Conservation (phyloP, 2,329 filamentous ascomycete species). For the Orbilia ellipsospora region DNA sequence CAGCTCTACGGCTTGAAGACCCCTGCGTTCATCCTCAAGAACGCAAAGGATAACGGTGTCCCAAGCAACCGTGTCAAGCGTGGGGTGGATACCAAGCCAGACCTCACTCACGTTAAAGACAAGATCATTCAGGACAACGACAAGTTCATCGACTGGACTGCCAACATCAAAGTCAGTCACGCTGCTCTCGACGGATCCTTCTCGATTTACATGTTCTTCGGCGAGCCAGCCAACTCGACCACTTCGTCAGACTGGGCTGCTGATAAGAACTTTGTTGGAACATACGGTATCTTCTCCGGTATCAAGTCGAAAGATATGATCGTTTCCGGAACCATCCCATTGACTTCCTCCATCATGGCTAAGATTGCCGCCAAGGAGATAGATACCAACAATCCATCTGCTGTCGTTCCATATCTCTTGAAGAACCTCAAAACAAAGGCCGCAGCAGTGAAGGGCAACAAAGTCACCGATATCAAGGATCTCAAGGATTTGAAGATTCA, state of each 20-base stretch:
- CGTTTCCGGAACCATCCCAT: conserved; percentile 63
- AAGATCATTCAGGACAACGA: conserved; percentile 18
- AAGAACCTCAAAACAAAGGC: conserved; percentile 7
- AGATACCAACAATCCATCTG: not conserved
- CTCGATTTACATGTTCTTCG: conserved; percentile 62
- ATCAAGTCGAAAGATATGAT: conserved; percentile 29
- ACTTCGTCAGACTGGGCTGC: conserved; percentile 60
- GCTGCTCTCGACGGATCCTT: conserved; percentile 61
- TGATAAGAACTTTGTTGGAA: conserved; percentile 63
- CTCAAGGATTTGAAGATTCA: conserved; percentile 6
- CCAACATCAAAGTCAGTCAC: conserved; percentile 61
- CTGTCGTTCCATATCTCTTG: not conserved
- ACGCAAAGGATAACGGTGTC: conserved; percentile 13
- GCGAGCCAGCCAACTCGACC: conserved; percentile 59
- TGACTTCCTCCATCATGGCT: conserved; percentile 61
- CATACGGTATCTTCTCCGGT: conserved; percentile 62
- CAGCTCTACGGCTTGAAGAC: conserved; percentile 18
- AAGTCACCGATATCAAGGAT: not conserved
- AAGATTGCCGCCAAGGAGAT: not conserved
- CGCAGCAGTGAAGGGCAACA: not conserved
- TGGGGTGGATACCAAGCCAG: not conserved
- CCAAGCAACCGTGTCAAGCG: not conserved
- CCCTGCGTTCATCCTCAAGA: conserved; percentile 20
- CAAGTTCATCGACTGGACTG: conserved; percentile 61
- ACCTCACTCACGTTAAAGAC: conserved; percentile 26